Base-by-base conservation (phyloP, 164 flowering plant genomes). In the Tinospora cordifolia region DNA sequence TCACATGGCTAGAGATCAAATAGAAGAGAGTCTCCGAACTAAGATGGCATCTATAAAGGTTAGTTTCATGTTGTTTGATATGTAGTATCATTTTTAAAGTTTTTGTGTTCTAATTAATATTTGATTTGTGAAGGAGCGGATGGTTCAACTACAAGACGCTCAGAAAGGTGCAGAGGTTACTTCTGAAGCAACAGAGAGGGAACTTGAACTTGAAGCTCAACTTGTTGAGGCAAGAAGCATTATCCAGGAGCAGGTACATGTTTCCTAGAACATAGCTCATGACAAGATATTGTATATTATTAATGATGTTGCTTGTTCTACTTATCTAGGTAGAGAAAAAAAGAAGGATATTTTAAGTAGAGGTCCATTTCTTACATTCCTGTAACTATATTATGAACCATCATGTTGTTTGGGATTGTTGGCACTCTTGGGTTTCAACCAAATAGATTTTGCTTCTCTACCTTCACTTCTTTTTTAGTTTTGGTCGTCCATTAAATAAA, bases 141-240 rank as follows among this genome's bases (percentile, higher is more conserved):
- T 94, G 97, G 83, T 76, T 72, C 93, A 88, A 76, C 80, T 94
- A 51, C 99, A 92, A 81, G 97, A 89, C 84, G 92, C 93, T 62
- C 92, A 90, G 62, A 92, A 89, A 78, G 97, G 72, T 70, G 90
- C 97, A 66, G 97, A 92, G 72, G 92, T 94, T 73, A 86, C 93
- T 71, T 88, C 95, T 73, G 99, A 94, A 83, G 99, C 87, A 63
- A 87, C 88, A 62, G 99, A 94, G 82, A 85, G 99, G 79, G 99
- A 94, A 77, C 95, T 94, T 74, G 99, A 94, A 81, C 90, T 94
- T 77, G 99, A 94, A 86, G 99, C 99, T 66, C 96, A 94, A 80
- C 93, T 94, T 71, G 99, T 94, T 72, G 99, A 94, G 82, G 99
- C 99, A 41, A 83, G 95, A 79, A 94, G 99, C 87, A 94, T 94